A percentile compares a stretch with the other conserved stretches of the same genome.
Evolutionary conservation across 306 rosid species (phyloP).

Genomic region (Argentina anserina): DNA sequence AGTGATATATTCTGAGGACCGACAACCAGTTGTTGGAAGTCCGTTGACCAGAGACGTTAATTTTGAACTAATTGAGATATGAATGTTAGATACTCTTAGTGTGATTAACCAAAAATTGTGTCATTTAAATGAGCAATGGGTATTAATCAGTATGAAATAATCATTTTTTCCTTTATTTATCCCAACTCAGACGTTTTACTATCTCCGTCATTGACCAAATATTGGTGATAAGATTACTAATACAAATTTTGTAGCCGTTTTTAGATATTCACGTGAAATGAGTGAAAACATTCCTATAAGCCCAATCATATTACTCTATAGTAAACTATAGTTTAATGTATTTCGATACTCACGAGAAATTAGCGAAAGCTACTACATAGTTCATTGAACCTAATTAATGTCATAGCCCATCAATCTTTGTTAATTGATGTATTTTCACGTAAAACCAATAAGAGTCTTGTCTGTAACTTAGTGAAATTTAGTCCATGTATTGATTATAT

Average conservation of each 20-base stretch:
- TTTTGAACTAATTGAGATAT: too few relatives aligned
- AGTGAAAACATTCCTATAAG: background rate
- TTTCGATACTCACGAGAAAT: background rate
- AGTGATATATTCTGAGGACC: too few relatives aligned
- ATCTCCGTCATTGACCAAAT: background rate
- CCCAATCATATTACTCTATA: background rate
- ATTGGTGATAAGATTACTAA: too few relatives aligned
- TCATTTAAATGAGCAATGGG: too few relatives aligned
- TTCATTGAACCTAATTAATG: background rate
- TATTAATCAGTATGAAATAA: too few relatives aligned
- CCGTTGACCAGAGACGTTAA: too few relatives aligned
- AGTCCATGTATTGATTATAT: background rate
- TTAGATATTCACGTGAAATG: background rate
- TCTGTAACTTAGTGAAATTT: background rate
- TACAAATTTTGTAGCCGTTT: too few relatives aligned
- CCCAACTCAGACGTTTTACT: background rate
- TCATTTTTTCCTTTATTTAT: too few relatives aligned
- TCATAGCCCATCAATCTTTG: background rate
- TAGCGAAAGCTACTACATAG: background rate
- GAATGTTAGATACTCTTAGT: too few relatives aligned
- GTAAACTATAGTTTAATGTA: background rate
- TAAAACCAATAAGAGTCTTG: background rate
- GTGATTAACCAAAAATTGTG: too few relatives aligned
- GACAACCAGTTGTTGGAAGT: too few relatives aligned
- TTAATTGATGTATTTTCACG: background rate